Percentiles rank a stretch among this genome's conserved stretches.
Conservation (phyloP, 1,284 basidiomycete species). For the Hemileia vastatrix region DNA sequence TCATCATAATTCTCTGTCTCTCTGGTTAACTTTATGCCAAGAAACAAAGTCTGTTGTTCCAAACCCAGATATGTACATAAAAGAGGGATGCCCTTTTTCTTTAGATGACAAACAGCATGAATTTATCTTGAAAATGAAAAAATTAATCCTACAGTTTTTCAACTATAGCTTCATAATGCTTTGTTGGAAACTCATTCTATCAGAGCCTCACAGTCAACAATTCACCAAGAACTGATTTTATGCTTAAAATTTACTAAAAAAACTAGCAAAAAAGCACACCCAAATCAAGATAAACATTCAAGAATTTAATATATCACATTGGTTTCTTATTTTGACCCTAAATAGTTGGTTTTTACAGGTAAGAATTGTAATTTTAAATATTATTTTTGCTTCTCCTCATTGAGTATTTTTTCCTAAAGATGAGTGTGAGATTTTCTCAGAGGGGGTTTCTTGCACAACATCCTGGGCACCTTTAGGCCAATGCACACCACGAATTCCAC, state of each 20-base stretch:
- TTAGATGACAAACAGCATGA: neutral
- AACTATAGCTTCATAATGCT: neutral
- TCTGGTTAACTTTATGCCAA: neutral
- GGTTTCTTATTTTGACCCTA: no score
- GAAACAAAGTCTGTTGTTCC: neutral
- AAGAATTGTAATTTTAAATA: no score
- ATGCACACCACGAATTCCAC: neutral
- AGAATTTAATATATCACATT: no score
- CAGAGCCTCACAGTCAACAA: neutral
- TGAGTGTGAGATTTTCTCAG: neutral
- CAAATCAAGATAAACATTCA: neutral
- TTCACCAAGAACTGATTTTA: neutral
- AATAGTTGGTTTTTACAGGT: no score
- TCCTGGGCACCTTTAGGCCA: neutral
- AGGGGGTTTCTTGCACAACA: neutral
- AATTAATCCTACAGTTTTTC: neutral
- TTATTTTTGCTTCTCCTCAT: no score
- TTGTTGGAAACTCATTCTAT: neutral
- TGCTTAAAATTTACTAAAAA: neutral
- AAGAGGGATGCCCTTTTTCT: neutral
- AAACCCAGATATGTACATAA: neutral
- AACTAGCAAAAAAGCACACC: neutral
- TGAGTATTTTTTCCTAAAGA: no score
- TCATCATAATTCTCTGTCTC: neutral
- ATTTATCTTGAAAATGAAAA: neutral